Percentiles rank a stretch among this genome's conserved stretches.
Conservation (phyloP, 2,329 filamentous ascomycete genomes). For the Pseudogymnoascus pannorum region DNA sequence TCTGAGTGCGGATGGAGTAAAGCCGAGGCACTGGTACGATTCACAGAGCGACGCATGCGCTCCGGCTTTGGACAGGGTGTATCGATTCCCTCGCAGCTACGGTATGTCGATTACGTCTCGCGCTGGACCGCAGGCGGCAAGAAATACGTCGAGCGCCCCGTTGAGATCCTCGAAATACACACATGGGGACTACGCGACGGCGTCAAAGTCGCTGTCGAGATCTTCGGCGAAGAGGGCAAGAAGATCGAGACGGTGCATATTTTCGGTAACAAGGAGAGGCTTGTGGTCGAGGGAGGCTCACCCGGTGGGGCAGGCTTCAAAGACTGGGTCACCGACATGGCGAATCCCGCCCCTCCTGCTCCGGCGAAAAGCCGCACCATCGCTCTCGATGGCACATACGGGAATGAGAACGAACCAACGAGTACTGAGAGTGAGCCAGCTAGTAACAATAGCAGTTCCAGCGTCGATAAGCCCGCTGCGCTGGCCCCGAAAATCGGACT, state of each 20-base stretch:
- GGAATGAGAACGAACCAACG: neutral
- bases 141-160: slow-evolving; percentile 70
- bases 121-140: slow-evolving; percentile 71
- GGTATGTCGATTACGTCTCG: slow-evolving; percentile 84
- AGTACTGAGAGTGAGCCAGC: neutral
- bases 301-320: slow-evolving; percentile 43
- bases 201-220: slow-evolving; percentile 79
- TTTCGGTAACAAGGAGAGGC: slow-evolving; percentile 66
- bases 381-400: slow-evolving; percentile 12
- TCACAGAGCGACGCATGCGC: slow-evolving; percentile 82
- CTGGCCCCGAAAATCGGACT: neutral
- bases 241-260: slow-evolving; percentile 77
- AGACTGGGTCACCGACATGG: slow-evolving; percentile 49
- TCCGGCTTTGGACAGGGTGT: slow-evolving; percentile 83
- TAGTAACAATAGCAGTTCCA: neutral
- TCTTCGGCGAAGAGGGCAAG: slow-evolving; percentile 82
- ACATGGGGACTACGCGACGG: slow-evolving; percentile 83
- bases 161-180: slow-evolving; percentile 84
- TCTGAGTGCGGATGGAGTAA: slow-evolving; percentile 69
- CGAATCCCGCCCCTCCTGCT: slow-evolving; percentile 21
- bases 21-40: slow-evolving; percentile 56
- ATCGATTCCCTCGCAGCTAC: slow-evolving; percentile 84
- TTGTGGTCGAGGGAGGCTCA: slow-evolving; percentile 53
- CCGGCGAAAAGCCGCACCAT: neutral
- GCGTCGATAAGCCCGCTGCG: neutral